These are phyloP conservation scores for Chrysopogon serrulatus DNA, from an alignment of 176 grass and related monocot species.

Conservation along the genomic window DNA sequence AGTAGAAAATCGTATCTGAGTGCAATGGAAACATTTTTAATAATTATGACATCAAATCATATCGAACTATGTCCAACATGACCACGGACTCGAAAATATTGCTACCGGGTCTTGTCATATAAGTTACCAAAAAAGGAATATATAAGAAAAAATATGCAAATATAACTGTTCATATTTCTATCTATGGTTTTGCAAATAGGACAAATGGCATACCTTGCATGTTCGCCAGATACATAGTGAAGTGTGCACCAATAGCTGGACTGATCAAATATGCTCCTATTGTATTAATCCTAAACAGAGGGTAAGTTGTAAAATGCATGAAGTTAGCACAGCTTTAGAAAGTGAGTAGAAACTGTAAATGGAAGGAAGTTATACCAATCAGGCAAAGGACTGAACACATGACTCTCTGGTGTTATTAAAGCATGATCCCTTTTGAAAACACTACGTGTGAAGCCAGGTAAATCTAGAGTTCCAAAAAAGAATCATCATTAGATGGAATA, in stretches of 20 bases:
- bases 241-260: slow-evolving; percentile 79
- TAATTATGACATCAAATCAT: slow-evolving; percentile 2
- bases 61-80: background rate
- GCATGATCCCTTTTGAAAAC: slow-evolving; percentile 79
- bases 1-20: background rate
- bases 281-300: slow-evolving; percentile 62
- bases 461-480: slow-evolving; percentile 56
- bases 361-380: slow-evolving; percentile 54
- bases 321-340: slow-evolving; percentile 12
- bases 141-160: background rate
- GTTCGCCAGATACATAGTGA: slow-evolving; percentile 90
- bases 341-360: background rate
- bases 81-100: background rate
- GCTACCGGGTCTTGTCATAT: background rate
- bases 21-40: background rate
- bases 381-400: slow-evolving; percentile 86
- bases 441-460: slow-evolving; percentile 97
- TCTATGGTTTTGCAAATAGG: background rate
- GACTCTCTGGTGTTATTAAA: slow-evolving; percentile 94
- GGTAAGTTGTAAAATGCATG: slow-evolving; percentile 8
- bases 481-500: slow-evolving; percentile 15
- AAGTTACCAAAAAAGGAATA: background rate
- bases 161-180: slow-evolving; percentile 8
- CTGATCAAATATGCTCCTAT: slow-evolving; percentile 84
- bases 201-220: slow-evolving; percentile 68